A percentile compares a stretch with the other conserved stretches of the same genome.
Evolutionary conservation across 2,329 filamentous ascomycete genomes (phyloP).

Genomic region (Diplodia scrobiculata): DNA sequence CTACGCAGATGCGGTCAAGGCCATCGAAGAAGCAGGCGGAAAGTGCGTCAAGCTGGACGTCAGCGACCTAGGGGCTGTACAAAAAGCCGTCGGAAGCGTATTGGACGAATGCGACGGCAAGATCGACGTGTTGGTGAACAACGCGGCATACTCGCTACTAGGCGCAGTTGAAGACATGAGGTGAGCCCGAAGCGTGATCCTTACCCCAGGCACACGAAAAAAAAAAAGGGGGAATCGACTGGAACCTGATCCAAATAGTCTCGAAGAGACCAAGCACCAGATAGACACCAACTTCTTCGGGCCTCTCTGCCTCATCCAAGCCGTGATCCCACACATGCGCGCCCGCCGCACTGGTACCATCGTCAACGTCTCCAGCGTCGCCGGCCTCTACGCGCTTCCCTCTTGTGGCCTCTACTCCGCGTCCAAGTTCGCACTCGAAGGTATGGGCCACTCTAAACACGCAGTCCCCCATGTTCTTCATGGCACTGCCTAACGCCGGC

Average conservation of each 20-base stretch:
- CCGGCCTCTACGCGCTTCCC: slow-evolving; percentile 45
- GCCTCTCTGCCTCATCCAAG: slow-evolving; percentile 52
- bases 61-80: slow-evolving; percentile 12
- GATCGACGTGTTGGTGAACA: slow-evolving; percentile 38
- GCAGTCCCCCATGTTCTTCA: background rate
- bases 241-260: background rate
- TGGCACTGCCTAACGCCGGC: background rate
- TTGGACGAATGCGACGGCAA: slow-evolving; percentile 21
- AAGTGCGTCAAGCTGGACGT: slow-evolving; percentile 32
- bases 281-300: slow-evolving; percentile 56
- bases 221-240: background rate
- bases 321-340: slow-evolving; percentile 54
- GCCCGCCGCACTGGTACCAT: slow-evolving; percentile 39
- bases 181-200: background rate
- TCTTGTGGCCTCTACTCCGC: slow-evolving; percentile 51
- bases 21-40: slow-evolving; percentile 10
- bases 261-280: slow-evolving; percentile 7
- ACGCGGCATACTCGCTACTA: slow-evolving; percentile 35
- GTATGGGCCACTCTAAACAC: background rate
- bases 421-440: slow-evolving; percentile 47
- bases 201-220: too few relatives aligned
- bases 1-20: background rate
- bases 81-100: background rate
- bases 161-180: slow-evolving; percentile 33
- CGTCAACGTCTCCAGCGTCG: slow-evolving; percentile 54